Base-by-base conservation (phyloP, 441 rosid genomes). In the Geranium incanum region DNA sequence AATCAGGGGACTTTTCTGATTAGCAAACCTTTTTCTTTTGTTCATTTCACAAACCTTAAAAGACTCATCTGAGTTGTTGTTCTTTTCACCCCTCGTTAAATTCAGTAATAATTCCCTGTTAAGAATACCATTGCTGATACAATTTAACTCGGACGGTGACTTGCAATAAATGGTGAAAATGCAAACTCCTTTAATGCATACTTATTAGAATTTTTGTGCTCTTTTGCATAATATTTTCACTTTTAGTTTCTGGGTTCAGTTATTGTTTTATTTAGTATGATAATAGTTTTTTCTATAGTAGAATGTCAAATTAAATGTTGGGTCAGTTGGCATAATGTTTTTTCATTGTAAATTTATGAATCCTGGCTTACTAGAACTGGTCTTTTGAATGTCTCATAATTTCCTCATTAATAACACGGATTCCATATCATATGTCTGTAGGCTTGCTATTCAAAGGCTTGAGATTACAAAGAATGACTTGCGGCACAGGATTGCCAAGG, bases 381-480 rank as follows among this genome's bases (percentile, higher is more conserved):
- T 3, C 1, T 9, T 45, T 45, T 45, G 52, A 5, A 13, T 11
- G 52, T 45, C 2, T 45, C n/a, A 45, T 9, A 13, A 45, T 28
- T 28, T 28, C 33, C 33, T 28, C 13, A 45, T 45, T 11, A 8
- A 8, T 45, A 45, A 45, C 52, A 55, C n/a, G 57, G 33, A 11
- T 12, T 28, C 8, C 33, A 8, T 9, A 12, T 64, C 15, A 23
- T 64, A 23, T 77, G 52, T 78, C 73, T 82, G 73, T 70, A 95
- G 99, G 88, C 88, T 90, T 88, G 87, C 99, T 73, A 92, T 95
- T 80, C 98, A 92, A 84, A 87, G 90, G 82, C 99, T 95, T 71
- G 99, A 95, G 86, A 81, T 87, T 72, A 80, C 98, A 11, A 95
- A 92, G 83, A 95, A 90, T 83, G 97, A 95, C 73, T 83, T 95